These are phyloP conservation scores for Stramenopiles sp. DNA, from an alignment of 352 stramenopile genomes.

Conservation along the genomic window DNA sequence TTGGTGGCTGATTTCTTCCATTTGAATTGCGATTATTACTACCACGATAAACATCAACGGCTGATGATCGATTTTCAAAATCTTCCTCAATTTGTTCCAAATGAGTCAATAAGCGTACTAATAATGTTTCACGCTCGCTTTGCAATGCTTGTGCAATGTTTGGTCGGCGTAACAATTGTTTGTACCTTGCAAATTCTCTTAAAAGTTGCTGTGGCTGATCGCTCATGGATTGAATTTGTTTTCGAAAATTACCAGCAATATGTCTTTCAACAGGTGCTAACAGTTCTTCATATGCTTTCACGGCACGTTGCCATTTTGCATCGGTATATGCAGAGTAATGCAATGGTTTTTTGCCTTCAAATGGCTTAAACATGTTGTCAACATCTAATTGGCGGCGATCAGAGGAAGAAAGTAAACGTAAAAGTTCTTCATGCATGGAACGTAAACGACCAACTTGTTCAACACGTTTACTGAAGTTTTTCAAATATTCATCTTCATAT, in stretches of 20 bases:
- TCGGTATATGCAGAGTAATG: slow-evolving; percentile 76
- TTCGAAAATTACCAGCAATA: slow-evolving; percentile 49
- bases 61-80: slow-evolving; percentile 34
- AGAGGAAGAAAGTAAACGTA: slow-evolving; percentile 31
- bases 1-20: slow-evolving; percentile 27
- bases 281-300: slow-evolving; percentile 46
- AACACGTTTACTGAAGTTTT: slow-evolving; percentile 36
- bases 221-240: slow-evolving; percentile 38
- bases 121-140: slow-evolving; percentile 54
- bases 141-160: slow-evolving; percentile 45
- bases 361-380: slow-evolving; percentile 41
- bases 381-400: slow-evolving; percentile 24
- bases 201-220: slow-evolving; percentile 41
- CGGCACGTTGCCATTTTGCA: slow-evolving; percentile 37
- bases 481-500: slow-evolving; percentile 25
- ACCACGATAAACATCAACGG: not conserved
- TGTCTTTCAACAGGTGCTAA: slow-evolving; percentile 52
- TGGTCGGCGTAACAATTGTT: slow-evolving; percentile 45
- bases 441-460: slow-evolving; percentile 50
- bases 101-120: slow-evolving; percentile 51
- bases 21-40: slow-evolving; percentile 4
- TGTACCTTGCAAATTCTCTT: slow-evolving; percentile 54
- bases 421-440: slow-evolving; percentile 62
- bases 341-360: slow-evolving; percentile 37
- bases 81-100: slow-evolving; percentile 61